Percentiles rank a stretch among this genome's conserved stretches.
Evolutionary conservation across 257 asterid species (phyloP).

Genomic region (Ocimum tenuiflorum): DNA sequence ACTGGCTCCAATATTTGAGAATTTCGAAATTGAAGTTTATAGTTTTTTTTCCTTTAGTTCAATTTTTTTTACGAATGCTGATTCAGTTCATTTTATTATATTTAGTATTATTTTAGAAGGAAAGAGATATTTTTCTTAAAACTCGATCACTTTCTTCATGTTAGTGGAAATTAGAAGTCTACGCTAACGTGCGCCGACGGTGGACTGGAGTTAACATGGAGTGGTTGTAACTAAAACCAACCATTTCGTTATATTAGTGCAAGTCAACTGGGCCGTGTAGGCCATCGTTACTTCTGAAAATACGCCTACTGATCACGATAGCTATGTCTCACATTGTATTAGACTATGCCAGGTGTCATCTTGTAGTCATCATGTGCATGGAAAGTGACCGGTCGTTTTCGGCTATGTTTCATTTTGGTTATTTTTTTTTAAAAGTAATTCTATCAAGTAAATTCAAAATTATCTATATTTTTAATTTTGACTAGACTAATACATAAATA

Average conservation of each 20-base stretch:
- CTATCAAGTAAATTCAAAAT: no score
- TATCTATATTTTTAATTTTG: no score
- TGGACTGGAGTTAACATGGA: conserved; percentile 32
- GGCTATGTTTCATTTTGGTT: no score
- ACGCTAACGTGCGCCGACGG: conserved; percentile 23
- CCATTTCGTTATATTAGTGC: conserved; percentile 24
- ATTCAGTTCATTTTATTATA: no score
- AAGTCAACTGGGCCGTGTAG: conserved; percentile 51
- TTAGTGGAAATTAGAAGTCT: not conserved
- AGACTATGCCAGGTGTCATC: conserved; percentile 1
- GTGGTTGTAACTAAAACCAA: conserved; percentile 41
- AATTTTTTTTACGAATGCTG: no score
- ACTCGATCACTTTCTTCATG: conserved; percentile 1
- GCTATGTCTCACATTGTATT: conserved; percentile 1
- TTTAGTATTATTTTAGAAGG: no score
- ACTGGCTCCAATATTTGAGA: not conserved
- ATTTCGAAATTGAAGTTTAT: no score
- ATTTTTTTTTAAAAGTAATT: no score
- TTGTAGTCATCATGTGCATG: conserved; percentile 26
- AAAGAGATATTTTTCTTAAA: not conserved
- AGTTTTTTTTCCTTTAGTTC: no score
- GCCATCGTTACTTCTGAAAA: conserved; percentile 6
- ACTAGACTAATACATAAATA: no score
- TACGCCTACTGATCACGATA: conserved; percentile 28
- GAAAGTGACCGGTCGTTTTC: conserved; percentile 43